Percentiles rank a stretch among this genome's conserved stretches.
Evolutionary conservation across 2,329 filamentous ascomycete genomes (phyloP).

Genomic region (Colletotrichum liriopes): DNA sequence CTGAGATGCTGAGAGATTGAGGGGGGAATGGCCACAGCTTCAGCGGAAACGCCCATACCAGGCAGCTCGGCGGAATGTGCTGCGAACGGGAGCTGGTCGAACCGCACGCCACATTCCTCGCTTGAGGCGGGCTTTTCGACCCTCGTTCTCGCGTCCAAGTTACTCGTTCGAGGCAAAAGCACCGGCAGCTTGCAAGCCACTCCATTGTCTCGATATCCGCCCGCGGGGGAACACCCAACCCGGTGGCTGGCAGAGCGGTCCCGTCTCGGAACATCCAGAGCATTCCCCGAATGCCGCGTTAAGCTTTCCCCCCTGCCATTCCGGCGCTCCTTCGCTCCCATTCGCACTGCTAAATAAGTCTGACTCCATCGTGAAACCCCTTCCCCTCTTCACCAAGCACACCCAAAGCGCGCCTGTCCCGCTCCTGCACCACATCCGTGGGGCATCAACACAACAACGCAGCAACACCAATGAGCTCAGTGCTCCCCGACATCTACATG

Average conservation of each 20-base stretch:
- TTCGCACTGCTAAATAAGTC: not conserved
- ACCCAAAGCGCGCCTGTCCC: not conserved
- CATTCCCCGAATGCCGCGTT: not conserved
- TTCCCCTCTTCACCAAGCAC: not conserved
- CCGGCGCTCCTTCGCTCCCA: slow-evolving; percentile 9
- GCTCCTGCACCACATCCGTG: slow-evolving; percentile 5
- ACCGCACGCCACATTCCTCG: not conserved
- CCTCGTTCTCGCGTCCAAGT: not conserved
- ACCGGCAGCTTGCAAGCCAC: not conserved
- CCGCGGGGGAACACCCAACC: not conserved
- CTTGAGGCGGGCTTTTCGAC: not conserved
- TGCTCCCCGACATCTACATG: not conserved
- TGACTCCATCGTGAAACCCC: slow-evolving; percentile 37
- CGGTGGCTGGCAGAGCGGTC: not conserved
- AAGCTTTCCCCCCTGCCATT: slow-evolving; percentile 7
- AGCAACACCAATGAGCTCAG: not conserved
- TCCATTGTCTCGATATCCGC: not conserved
- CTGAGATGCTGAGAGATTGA: not conserved
- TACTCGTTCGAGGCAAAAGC: not conserved
- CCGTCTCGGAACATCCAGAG: not conserved
- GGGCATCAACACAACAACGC: not conserved
- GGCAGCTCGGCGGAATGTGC: not conserved
- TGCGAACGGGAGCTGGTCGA: not conserved
- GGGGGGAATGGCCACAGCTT: not conserved
- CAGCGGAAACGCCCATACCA: not conserved